phyloP scores from a whole-genome alignment of 2,329 filamentous ascomycete species.

The Fusarium sp. region DNA sequence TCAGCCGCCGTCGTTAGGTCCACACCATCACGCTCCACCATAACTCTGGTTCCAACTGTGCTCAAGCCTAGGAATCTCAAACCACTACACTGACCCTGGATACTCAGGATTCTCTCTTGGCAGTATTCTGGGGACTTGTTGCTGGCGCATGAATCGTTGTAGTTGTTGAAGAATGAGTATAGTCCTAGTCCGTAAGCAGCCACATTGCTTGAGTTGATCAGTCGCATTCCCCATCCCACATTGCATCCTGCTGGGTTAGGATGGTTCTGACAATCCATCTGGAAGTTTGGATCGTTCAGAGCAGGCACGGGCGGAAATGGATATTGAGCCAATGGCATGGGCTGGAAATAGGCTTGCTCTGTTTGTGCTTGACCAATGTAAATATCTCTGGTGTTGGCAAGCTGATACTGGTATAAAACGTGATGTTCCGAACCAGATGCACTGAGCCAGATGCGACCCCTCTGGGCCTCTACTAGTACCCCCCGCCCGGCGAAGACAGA shows the following conservation, averaged over 20 bases:
- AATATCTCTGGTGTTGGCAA: conserved; percentile 70
- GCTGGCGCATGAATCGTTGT: conserved; percentile 63
- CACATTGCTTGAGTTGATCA: conserved; percentile 68
- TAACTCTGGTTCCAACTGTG: conserved; percentile 47
- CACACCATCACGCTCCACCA: conserved; percentile 44
- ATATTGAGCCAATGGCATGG: conserved; percentile 68
- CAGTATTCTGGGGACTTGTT: conserved; percentile 58
- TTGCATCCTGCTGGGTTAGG: conserved; percentile 60
- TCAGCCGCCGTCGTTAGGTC: conserved; percentile 39
- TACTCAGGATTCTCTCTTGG: conserved; percentile 59
- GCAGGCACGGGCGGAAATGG: conserved; percentile 64
- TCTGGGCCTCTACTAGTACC: conserved; percentile 58
- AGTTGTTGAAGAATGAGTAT: conserved; percentile 77
- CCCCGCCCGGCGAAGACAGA: conserved; percentile 67
- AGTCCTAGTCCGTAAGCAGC: conserved; percentile 73
- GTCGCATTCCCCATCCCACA: conserved; percentile 74
- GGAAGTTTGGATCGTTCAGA: conserved; percentile 49
- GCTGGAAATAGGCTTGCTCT: conserved; percentile 79
- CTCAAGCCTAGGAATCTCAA: conserved; percentile 48
- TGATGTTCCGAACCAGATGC: conserved; percentile 76
- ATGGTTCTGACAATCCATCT: conserved; percentile 54
- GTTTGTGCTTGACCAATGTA: conserved; percentile 75
- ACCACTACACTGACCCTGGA: conserved; percentile 39
- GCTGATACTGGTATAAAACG: conserved; percentile 76
- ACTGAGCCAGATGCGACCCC: conserved; percentile 67